phyloP scores from a whole-genome alignment of 495 filamentous ascomycete genomes.

The Hypoxylon fuscum region DNA sequence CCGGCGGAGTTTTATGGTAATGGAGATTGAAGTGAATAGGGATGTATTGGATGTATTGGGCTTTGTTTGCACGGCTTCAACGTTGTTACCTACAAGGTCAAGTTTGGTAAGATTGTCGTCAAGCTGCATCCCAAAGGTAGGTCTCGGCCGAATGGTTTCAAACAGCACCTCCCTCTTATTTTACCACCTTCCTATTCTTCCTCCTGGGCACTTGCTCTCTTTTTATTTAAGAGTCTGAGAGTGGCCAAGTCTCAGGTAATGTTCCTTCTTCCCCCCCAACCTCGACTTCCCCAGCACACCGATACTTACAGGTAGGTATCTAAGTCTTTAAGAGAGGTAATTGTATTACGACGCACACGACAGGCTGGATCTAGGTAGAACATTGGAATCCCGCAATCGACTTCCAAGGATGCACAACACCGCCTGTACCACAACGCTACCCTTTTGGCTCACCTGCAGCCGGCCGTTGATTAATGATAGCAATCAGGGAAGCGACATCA shows the following conservation, averaged over 20 bases:
- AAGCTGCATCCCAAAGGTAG: slow-evolving; percentile 30
- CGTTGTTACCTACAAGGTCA: not conserved
- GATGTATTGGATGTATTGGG: slow-evolving; percentile 5
- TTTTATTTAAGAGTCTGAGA: not conserved
- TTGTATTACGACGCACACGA: slow-evolving; percentile 27
- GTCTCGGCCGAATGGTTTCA: not conserved
- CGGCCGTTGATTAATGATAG: slow-evolving; percentile 16
- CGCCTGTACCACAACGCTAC: slow-evolving; percentile 11
- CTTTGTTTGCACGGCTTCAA: slow-evolving; percentile 15
- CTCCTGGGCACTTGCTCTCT: not conserved
- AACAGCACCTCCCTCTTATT: not conserved
- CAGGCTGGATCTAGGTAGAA: slow-evolving; percentile 35
- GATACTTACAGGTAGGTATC: not conserved
- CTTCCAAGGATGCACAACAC: slow-evolving; percentile 14
- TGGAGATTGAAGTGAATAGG: not conserved
- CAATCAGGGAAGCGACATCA: slow-evolving; percentile 27
- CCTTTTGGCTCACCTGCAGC: slow-evolving; percentile 27
- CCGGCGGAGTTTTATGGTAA: slow-evolving; percentile 4
- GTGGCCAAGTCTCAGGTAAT: slow-evolving; percentile 1
- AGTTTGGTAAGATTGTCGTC: slow-evolving; percentile 32
- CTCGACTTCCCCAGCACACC: not conserved
- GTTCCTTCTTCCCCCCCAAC: not conserved
- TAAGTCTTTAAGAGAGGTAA: slow-evolving; percentile 18
- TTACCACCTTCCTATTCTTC: not conserved
- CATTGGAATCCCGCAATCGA: slow-evolving; percentile 14